Evolutionary conservation across 176 grass and related monocot genomes (phyloP), one percentile per base, ranked within the genome.

Genomic region (Avena eriantha): DNA sequence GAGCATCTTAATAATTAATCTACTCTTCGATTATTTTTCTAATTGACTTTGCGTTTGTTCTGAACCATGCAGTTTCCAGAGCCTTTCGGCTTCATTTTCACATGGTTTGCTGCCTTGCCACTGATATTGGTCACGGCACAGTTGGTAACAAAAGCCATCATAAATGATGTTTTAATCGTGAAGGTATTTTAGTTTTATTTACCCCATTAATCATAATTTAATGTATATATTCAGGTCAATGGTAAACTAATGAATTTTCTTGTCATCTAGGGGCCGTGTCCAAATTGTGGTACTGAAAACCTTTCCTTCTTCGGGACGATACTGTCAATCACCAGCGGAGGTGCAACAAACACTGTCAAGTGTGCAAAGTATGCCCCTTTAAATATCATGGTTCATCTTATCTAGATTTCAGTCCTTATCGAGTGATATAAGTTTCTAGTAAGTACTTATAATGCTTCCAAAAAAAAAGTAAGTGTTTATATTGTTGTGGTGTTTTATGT

Each of bases 251-350:
- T 41, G 7, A 18, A 35, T 33, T 29, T 10, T 65, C 8, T 92
- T 66, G 48, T 16, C 65, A 72, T 82, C 0, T 50, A 98, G 93
- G 96, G 96, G 5, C 88, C 92, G 4, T 98, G 96, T 85, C 93
- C 93, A 3, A 96, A 96, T 51, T 98, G 96, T 71, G 93, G 93
- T 12, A 88, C 96, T 61, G 93, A 96, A 78, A 98, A 98, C n/a
- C 69, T 96, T 85, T 98, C 96, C 76, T 98, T 98, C 92, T 98
- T 96, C 56, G 93, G 95, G 64, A 96, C 96, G 55, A 95, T 98
- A 86, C 78, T 98, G 17, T 87, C 96, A 7, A 83, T 98, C 47
- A 80, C 92, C 12, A 98, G 93, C 22, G 94, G 79, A 1, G 79
- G 79, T 34, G 29, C 91, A 18, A 84, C 56, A 4, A 84, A 84